These are phyloP conservation scores for Oxyria digyna DNA, from an alignment of 148 eudicot species.

Conservation along the genomic window DNA sequence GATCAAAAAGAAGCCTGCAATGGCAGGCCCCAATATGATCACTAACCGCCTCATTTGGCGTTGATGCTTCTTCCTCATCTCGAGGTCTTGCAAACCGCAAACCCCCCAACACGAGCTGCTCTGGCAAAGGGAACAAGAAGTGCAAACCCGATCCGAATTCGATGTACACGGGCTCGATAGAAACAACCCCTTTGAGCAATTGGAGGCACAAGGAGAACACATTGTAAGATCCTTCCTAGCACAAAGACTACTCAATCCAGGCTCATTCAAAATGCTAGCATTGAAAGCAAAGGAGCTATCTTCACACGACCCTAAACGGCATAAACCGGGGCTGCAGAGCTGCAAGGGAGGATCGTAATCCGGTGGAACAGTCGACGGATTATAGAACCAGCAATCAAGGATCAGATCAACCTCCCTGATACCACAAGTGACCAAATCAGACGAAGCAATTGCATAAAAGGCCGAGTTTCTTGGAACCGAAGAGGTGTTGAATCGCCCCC, in stretches of 20 bases:
- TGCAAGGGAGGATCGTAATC: constrained; percentile 80
- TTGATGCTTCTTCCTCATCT: constrained; percentile 26
- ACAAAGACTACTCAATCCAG: constrained; percentile 62
- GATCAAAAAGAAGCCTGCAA: constrained; percentile 45
- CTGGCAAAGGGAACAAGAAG: constrained; percentile 84
- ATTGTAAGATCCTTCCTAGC: constrained; percentile 49
- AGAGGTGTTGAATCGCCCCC: constrained; percentile 70
- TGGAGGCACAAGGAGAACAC: constrained; percentile 71
- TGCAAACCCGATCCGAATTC: constrained; percentile 71
- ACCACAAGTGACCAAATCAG: constrained; percentile 57
- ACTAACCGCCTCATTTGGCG: constrained; percentile 39
- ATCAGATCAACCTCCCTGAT: constrained; percentile 78
- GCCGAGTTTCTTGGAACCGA: constrained; percentile 62
- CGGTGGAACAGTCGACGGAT: constrained; percentile 10
- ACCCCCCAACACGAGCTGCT: constrained; percentile 70
- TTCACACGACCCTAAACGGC: constrained; percentile 41
- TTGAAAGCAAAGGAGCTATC: constrained; percentile 53
- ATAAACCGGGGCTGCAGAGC: constrained; percentile 83
- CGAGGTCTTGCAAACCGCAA: constrained; percentile 42
- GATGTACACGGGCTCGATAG: constrained; percentile 54
- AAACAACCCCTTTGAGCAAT: constrained; percentile 65
- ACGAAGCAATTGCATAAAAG: constrained; percentile 58
- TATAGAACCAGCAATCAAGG: constrained; percentile 75
- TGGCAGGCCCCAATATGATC: constrained; percentile 54
- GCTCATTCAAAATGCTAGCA: constrained; percentile 61